Conservation (phyloP, 768 basidiomycete species). For the Obba rivulosa region DNA sequence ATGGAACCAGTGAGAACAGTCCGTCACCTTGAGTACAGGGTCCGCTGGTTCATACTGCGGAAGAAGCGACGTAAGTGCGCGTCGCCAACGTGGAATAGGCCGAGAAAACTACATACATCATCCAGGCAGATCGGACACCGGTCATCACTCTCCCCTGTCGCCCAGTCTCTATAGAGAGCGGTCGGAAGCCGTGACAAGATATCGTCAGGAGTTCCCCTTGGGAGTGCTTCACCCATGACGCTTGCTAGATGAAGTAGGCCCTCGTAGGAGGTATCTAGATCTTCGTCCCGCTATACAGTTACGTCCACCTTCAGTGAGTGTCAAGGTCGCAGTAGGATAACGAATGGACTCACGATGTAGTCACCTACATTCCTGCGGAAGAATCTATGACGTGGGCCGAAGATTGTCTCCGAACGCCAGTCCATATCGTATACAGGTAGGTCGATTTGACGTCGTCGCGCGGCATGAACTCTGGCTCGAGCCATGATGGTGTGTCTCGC, state of each 20-base stretch:
- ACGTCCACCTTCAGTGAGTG: slow-evolving; percentile 4
- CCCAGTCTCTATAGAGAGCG: slow-evolving; percentile 65
- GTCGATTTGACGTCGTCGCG: slow-evolving; percentile 4
- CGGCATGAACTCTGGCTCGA: slow-evolving; percentile 9
- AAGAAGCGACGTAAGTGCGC: slow-evolving; percentile 4
- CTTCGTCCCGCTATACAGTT: slow-evolving; percentile 61
- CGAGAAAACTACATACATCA: slow-evolving; percentile 50
- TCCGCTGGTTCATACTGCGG: slow-evolving; percentile 63
- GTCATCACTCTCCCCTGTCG: slow-evolving; percentile 54
- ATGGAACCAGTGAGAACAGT: slow-evolving; percentile 80
- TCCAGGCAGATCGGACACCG: slow-evolving; percentile 84
- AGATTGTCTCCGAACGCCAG: slow-evolving; percentile 7
- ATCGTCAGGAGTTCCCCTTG: slow-evolving; percentile 56
- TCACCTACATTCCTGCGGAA: slow-evolving; percentile 28
- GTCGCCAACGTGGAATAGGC: slow-evolving; percentile 7
- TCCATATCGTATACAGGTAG: slow-evolving; percentile 2
- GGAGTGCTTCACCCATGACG: slow-evolving; percentile 63
- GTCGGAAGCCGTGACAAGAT: slow-evolving; percentile 56
- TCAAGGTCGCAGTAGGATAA: background rate
- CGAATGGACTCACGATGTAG: slow-evolving; percentile 42
- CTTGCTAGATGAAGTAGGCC: slow-evolving; percentile 52
- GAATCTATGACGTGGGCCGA: background rate
- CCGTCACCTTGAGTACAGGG: slow-evolving; percentile 55
- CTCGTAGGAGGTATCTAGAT: slow-evolving; percentile 76
- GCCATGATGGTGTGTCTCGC: slow-evolving; percentile 2